phyloP scores from a whole-genome alignment of 2,329 filamentous ascomycete species.

The Sphaceloma murrayae region DNA sequence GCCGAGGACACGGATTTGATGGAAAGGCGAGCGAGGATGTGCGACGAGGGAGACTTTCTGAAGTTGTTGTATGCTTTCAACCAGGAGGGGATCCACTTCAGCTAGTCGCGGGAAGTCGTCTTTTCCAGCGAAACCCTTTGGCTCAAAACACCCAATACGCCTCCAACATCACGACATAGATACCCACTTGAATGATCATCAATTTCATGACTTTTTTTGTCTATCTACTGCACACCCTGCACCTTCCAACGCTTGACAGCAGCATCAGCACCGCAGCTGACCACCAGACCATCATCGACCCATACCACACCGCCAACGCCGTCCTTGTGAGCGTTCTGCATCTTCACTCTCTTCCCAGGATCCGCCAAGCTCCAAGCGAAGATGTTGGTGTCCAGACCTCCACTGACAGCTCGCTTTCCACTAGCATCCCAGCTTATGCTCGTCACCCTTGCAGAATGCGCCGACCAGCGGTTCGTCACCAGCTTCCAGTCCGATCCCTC shows the following conservation, averaged over 20 bases:
- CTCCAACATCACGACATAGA: no score
- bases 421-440: constrained; percentile 67
- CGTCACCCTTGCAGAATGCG: constrained; percentile 59
- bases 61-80: constrained; percentile 76
- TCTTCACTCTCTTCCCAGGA: constrained; percentile 76
- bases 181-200: no score
- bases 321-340: constrained; percentile 86
- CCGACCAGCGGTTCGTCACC: constrained; percentile 69
- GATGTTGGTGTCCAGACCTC: constrained; percentile 81
- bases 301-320: constrained; percentile 83
- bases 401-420: constrained; percentile 71
- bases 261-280: constrained; percentile 77
- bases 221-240: constrained; percentile 36
- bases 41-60: constrained; percentile 88
- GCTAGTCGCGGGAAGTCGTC: constrained; percentile 38
- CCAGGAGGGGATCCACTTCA: constrained; percentile 86
- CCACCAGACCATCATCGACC: constrained; percentile 58
- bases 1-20: constrained; percentile 70
- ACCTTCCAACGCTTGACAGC: constrained; percentile 83
- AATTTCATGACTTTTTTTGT: no score
- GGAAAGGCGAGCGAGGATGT: constrained; percentile 73
- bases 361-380: constrained; percentile 82
- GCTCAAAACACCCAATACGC: no score
- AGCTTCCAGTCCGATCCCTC: constrained; percentile 50
- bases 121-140: not conserved